phyloP scores from a whole-genome alignment of 192 early-diverging fungal genomes.

The Coemansia sp. region DNA sequence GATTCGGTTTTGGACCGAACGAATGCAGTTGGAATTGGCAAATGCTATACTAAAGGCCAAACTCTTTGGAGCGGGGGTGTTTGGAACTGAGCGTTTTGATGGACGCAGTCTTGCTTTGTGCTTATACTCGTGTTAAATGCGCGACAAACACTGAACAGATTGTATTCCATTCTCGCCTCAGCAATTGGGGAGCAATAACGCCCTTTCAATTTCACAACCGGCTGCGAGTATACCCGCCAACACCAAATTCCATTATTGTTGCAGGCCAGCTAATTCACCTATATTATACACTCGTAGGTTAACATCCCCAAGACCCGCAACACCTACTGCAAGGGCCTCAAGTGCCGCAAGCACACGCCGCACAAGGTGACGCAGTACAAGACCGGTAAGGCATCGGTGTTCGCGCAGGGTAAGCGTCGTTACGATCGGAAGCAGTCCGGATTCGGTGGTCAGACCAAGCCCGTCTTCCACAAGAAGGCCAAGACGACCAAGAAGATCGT shows the following conservation, averaged over 20 bases:
- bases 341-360: constrained; percentile 98
- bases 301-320: constrained; percentile 99
- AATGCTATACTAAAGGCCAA: neutral
- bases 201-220: too few species aligned
- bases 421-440: constrained; percentile 99
- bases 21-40: constrained; percentile 1
- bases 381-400: constrained; percentile 98
- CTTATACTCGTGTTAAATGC: too few species aligned
- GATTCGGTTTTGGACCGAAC: too few species aligned
- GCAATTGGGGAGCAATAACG: too few species aligned
- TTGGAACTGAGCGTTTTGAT: too few species aligned
- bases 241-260: neutral
- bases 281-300: constrained; percentile 59
- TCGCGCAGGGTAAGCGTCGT: constrained; percentile 98
- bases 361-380: constrained; percentile 99
- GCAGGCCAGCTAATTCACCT: neutral
- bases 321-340: constrained; percentile 98
- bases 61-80: too few species aligned
- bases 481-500: constrained; percentile 99
- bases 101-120: too few species aligned
- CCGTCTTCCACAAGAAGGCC: constrained; percentile 99
- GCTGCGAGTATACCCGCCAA: too few species aligned
- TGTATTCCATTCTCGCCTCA: too few species aligned
- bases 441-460: constrained; percentile 99
- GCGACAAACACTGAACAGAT: too few species aligned